These are phyloP conservation scores for Pyrus communis DNA, from an alignment of 306 rosid genomes.

Conservation along the genomic window DNA sequence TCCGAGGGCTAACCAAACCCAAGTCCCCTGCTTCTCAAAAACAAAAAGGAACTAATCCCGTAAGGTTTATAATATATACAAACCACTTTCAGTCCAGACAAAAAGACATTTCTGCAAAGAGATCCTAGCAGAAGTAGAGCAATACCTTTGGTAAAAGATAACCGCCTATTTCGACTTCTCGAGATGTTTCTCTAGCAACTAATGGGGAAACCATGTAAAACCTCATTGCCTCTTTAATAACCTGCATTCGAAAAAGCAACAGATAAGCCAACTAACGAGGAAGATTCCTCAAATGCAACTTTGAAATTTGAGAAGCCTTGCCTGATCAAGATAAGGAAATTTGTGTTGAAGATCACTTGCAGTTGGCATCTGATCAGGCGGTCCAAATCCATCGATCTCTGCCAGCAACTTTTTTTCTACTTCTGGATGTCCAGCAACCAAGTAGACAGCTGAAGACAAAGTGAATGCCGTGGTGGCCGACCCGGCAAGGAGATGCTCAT, in stretches of 20 bases:
- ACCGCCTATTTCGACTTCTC: slow-evolving; percentile 76
- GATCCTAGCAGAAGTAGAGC: not conserved
- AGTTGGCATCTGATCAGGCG: slow-evolving; percentile 40
- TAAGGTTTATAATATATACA: not conserved
- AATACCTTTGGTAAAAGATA: slow-evolving; percentile 86
- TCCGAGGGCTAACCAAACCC: slow-evolving; percentile 96
- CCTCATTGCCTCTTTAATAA: slow-evolving; percentile 87
- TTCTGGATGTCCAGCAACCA: slow-evolving; percentile 74
- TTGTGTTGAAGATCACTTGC: slow-evolving; percentile 65
- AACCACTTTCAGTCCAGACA: not conserved
- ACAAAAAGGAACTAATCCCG: not conserved
- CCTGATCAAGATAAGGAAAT: slow-evolving; percentile 88
- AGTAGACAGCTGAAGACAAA: slow-evolving; percentile 58
- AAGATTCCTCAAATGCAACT: not conserved
- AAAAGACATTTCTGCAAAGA: not conserved
- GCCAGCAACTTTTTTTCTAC: slow-evolving; percentile 63
- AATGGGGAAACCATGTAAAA: slow-evolving; percentile 71
- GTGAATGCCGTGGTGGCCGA: slow-evolving; percentile 87
- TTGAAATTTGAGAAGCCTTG: not conserved
- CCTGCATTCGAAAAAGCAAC: slow-evolving; percentile 32
- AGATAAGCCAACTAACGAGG: not conserved
- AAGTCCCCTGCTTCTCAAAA: slow-evolving; percentile 60
- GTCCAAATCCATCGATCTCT: slow-evolving; percentile 71
- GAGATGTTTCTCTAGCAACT: slow-evolving; percentile 87
- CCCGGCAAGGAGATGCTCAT: slow-evolving; percentile 89